Evolutionary conservation across 2,329 filamentous ascomycete genomes (phyloP).

Genomic region (Exserohilum turcica): DNA sequence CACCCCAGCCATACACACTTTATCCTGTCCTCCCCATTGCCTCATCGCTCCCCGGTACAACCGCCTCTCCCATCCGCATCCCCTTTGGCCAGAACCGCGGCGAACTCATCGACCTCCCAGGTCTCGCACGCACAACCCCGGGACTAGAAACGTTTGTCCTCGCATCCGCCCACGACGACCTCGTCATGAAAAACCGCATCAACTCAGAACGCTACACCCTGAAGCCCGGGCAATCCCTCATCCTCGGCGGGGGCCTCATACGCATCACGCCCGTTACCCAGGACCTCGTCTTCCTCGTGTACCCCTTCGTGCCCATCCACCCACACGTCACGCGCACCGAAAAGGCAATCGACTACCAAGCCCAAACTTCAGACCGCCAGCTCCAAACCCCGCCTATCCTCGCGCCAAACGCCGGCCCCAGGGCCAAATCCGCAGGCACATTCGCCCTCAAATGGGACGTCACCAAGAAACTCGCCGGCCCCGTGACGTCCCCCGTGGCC

Average conservation of each 20-base stretch:
- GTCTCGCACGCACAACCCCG: conserved; percentile 69
- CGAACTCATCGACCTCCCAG: conserved; percentile 91
- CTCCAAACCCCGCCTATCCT: conserved; percentile 69
- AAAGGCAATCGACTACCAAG: conserved; percentile 78
- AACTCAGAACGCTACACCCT: conserved; percentile 74
- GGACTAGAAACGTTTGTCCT: conserved; percentile 72
- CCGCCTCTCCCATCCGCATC: conserved; percentile 90
- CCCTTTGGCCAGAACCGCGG: conserved; percentile 85
- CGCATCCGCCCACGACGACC: conserved; percentile 65
- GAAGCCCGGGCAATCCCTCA: conserved; percentile 76
- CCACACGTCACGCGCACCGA: conserved; percentile 78
- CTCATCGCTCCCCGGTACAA: conserved; percentile 87
- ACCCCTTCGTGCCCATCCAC: conserved; percentile 80
- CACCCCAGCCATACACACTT: conserved; percentile 70
- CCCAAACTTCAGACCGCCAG: conserved; percentile 57
- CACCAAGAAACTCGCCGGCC: conserved; percentile 77
- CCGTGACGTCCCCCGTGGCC: conserved; percentile 68
- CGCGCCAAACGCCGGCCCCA: conserved; percentile 43
- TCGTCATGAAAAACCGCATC: conserved; percentile 80
- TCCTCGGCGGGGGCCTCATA: conserved; percentile 81
- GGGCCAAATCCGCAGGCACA: conserved; percentile 64
- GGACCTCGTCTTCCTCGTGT: conserved; percentile 72
- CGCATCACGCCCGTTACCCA: conserved; percentile 78
- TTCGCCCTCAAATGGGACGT: conserved; percentile 82
- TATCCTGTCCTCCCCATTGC: conserved; percentile 87